Percentiles rank a stretch among this genome's conserved stretches.
phyloP scores from a whole-genome alignment of 75 land plant genomes.

The Cryptomeria japonica region DNA sequence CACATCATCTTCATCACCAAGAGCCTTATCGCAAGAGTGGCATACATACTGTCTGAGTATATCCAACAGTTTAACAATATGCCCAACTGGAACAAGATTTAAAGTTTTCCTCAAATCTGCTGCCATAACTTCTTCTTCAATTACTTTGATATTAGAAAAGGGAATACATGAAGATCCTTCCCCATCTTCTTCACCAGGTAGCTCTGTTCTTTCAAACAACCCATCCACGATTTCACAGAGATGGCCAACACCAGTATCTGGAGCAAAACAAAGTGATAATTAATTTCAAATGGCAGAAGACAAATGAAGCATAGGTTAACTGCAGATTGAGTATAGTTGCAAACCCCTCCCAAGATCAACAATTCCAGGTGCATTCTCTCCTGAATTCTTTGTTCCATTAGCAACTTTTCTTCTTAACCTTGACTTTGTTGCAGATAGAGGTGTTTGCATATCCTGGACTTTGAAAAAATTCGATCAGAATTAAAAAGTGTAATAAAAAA shows the following conservation, averaged over 20 bases:
- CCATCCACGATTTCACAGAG: conserved; percentile 71
- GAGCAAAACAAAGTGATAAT: background rate
- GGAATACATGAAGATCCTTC: conserved; percentile 59
- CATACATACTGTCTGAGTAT: conserved; percentile 78
- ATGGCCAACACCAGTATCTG: conserved; percentile 43
- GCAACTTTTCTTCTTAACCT: background rate
- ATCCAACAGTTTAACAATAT: conserved; percentile 64
- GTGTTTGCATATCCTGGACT: background rate
- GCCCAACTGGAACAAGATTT: conserved; percentile 70
- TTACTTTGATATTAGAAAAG: conserved; percentile 52
- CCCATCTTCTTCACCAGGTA: conserved; percentile 55
- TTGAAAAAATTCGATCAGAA: background rate
- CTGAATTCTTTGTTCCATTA: background rate
- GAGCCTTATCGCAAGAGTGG: conserved; percentile 54
- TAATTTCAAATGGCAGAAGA: background rate
- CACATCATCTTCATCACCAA: conserved; percentile 80
- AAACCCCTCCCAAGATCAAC: background rate
- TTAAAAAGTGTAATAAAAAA: background rate
- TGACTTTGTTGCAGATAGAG: background rate
- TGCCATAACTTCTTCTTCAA: conserved; percentile 75
- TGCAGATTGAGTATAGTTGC: background rate
- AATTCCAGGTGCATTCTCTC: background rate
- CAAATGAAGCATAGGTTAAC: background rate
- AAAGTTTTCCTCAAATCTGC: conserved; percentile 62
- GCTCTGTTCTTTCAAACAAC: conserved; percentile 65